A percentile compares a stretch with the other conserved stretches of the same genome.
These are phyloP conservation scores for Eleusine indica DNA, from an alignment of 176 grass and related monocot genomes.

Conservation along the genomic window DNA sequence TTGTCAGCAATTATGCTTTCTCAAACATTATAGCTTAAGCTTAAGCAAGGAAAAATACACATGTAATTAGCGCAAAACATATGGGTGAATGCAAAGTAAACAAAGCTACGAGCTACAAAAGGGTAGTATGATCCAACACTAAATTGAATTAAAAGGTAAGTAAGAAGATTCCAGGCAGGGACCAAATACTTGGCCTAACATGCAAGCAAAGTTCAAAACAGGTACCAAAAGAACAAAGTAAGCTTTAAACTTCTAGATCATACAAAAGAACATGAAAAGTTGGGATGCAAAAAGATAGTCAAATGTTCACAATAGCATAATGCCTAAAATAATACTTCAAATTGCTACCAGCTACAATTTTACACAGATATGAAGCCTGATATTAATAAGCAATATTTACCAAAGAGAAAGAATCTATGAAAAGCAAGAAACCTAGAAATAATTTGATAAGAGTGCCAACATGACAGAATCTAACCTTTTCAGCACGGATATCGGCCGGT, in stretches of 20 bases:
- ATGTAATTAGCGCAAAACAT: conserved; percentile 9
- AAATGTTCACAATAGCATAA: not conserved
- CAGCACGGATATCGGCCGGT: conserved; percentile 41
- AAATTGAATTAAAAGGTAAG: conserved; percentile 20
- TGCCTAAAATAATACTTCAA: conserved; percentile 20
- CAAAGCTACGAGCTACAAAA: not conserved
- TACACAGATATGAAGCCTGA: not conserved
- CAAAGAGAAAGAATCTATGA: conserved; percentile 26
- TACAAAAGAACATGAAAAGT: conserved; percentile 24
- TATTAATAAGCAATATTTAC: conserved; percentile 20
- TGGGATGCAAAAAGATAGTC: conserved; percentile 22
- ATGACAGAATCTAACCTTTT: conserved; percentile 57
- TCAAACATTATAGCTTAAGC: not conserved
- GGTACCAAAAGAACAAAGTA: conserved; percentile 39
- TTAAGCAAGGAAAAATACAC: not conserved
- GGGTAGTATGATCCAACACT: conserved; percentile 1
- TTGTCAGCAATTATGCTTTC: conserved; percentile 31
- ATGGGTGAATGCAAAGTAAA: not conserved
- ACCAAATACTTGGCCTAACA: conserved; percentile 46
- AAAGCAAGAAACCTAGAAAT: conserved; percentile 25
- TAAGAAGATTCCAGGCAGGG: conserved; percentile 9
- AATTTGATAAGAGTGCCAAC: not conserved
- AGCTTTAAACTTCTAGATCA: conserved; percentile 27
- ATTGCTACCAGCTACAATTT: conserved; percentile 19
- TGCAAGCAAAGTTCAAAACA: conserved; percentile 46